A percentile compares a stretch with the other conserved stretches of the same genome.
Evolutionary conservation across 768 basidiomycete species (phyloP).

Genomic region (Tulasnella sp.): DNA sequence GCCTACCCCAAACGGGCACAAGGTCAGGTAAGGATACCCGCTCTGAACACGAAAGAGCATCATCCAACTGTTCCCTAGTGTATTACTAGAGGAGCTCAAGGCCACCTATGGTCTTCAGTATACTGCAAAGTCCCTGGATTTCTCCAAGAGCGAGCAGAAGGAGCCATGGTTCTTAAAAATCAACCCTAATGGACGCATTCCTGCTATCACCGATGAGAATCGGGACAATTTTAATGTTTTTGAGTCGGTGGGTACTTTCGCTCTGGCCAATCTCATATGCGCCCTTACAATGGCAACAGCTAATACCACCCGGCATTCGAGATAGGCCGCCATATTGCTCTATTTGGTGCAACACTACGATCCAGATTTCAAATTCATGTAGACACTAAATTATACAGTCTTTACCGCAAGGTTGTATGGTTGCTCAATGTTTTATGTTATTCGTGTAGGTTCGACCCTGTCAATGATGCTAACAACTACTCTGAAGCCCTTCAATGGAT

Average conservation of each 20-base stretch:
- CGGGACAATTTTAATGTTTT: conserved; percentile 55
- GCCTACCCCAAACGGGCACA: conserved; percentile 49
- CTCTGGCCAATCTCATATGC: background rate
- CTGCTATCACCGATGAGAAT: conserved; percentile 50
- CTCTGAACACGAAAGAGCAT: too few species aligned
- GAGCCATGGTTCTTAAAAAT: conserved; percentile 62
- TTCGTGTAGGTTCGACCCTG: conserved; percentile 40
- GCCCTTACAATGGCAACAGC: background rate
- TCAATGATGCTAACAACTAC: conserved; percentile 39
- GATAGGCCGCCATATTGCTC: conserved; percentile 56
- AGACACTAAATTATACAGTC: background rate
- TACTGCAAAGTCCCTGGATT: conserved; percentile 36
- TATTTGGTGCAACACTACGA: conserved; percentile 74
- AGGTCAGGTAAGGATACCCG: background rate
- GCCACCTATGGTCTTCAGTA: conserved; percentile 38
- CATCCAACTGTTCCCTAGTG: conserved; percentile 31
- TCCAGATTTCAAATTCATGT: conserved; percentile 49
- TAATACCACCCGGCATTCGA: background rate
- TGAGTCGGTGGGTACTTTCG: conserved; percentile 35
- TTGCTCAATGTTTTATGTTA: background rate
- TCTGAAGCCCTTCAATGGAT: conserved; percentile 77
- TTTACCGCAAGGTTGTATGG: background rate
- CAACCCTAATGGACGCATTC: conserved; percentile 64
- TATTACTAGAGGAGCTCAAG: conserved; percentile 48
- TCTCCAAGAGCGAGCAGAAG: conserved; percentile 65